Evolutionary conservation across 2,329 filamentous ascomycete genomes (phyloP).

Genomic region (Bipolaris gigantea): DNA sequence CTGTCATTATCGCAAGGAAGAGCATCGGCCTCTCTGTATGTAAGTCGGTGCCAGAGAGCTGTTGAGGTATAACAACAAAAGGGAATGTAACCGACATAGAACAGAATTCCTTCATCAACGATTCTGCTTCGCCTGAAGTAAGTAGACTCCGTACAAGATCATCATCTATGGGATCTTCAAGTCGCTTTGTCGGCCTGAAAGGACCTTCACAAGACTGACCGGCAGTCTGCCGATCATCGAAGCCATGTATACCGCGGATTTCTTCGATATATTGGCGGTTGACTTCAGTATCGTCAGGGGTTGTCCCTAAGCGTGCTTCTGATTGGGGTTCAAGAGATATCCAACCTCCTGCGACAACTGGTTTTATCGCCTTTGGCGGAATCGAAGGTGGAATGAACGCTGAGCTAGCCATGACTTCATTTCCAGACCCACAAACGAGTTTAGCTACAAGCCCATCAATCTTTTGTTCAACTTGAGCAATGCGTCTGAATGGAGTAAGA

Average conservation of each 20-base stretch:
- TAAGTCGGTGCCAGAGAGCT: constrained; percentile 21
- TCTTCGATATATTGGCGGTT: constrained; percentile 31
- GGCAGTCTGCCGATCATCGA: constrained; percentile 19
- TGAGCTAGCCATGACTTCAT: background rate
- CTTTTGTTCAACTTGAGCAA: constrained; percentile 42
- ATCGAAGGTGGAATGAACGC: background rate
- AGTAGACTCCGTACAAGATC: constrained; percentile 25
- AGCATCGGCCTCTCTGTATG: constrained; percentile 35
- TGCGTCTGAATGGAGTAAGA: constrained; percentile 26
- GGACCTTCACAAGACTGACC: constrained; percentile 14
- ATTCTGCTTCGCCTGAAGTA: constrained; percentile 29
- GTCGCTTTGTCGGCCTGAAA: constrained; percentile 20
- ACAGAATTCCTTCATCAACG: constrained; percentile 30
- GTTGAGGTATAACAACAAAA: constrained; percentile 31
- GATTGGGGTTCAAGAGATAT: constrained; percentile 14
- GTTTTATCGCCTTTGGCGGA: background rate
- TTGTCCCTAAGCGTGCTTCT: constrained; percentile 8
- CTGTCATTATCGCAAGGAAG: constrained; percentile 35
- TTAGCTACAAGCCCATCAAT: constrained; percentile 41
- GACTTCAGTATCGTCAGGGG: constrained; percentile 15
- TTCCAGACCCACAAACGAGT: constrained; percentile 23
- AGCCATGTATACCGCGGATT: constrained; percentile 32
- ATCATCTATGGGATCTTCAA: constrained; percentile 28
- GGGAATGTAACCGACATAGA: constrained; percentile 25
- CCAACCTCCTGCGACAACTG: constrained; percentile 32